Evolutionary conservation across 495 filamentous ascomycete species (phyloP).

Genomic region (Hypoxylon subgilvum): DNA sequence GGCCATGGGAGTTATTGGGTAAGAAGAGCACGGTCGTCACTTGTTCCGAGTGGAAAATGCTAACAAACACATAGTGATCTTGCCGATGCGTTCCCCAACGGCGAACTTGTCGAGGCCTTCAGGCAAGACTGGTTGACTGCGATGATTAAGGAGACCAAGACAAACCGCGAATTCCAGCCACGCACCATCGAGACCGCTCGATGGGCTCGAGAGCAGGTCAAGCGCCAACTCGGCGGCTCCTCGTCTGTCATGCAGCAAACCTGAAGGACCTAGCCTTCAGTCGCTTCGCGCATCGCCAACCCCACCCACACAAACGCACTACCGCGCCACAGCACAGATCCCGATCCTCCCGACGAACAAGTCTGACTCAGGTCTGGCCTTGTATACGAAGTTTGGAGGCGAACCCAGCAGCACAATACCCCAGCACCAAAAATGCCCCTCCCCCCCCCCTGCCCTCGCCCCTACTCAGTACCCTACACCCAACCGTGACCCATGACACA

Average conservation of each 20-base stretch:
- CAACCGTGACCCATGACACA: constrained; percentile 24
- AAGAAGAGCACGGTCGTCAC: constrained; percentile 42
- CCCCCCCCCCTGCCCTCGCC: not conserved
- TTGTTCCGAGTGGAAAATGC: constrained; percentile 23
- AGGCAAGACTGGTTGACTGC: constrained; percentile 85
- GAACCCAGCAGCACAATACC: constrained; percentile 38
- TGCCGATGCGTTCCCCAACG: constrained; percentile 89
- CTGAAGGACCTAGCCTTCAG: constrained; percentile 38
- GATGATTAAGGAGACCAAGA: constrained; percentile 85
- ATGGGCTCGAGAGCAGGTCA: constrained; percentile 97
- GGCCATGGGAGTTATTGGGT: constrained; percentile 96
- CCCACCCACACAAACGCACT: constrained; percentile 19
- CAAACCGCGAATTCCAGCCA: constrained; percentile 78
- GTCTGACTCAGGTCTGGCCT: constrained; percentile 34
- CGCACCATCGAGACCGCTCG: constrained; percentile 93
- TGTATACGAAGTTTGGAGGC: constrained; percentile 42
- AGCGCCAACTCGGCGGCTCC: constrained; percentile 75
- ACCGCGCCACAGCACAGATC: constrained; percentile 36
- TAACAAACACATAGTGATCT: constrained; percentile 73
- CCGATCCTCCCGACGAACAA: constrained; percentile 40
- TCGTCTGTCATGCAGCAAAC: constrained; percentile 55
- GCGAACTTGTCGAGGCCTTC: constrained; percentile 82
- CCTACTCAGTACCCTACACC: constrained; percentile 2
- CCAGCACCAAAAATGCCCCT: constrained; percentile 10
- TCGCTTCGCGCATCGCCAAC: constrained; percentile 2